Evolutionary conservation across 257 asterid species (phyloP).

Genomic region (Nicotiana paniculata): DNA sequence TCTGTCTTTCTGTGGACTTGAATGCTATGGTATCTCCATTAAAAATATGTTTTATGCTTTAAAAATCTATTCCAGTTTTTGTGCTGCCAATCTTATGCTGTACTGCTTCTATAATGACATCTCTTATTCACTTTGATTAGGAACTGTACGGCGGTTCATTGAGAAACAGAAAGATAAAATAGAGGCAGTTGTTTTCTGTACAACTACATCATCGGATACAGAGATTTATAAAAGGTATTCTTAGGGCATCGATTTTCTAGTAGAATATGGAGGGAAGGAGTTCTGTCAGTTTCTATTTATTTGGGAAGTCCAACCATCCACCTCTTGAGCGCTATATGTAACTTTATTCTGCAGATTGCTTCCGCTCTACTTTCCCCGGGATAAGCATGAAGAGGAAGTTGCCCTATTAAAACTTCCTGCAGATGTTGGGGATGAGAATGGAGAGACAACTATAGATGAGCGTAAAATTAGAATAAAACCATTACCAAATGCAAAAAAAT

Average conservation of each 20-base stretch:
- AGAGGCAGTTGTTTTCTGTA: constrained; percentile 75
- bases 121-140: constrained; percentile 27
- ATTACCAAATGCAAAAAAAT: constrained; percentile 68
- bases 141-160: constrained; percentile 85
- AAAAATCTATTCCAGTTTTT: background rate
- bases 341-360: constrained; percentile 50
- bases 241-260: background rate
- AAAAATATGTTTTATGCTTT: background rate
- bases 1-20: background rate
- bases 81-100: background rate
- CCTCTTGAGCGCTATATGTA: background rate
- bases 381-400: constrained; percentile 76
- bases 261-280: background rate
- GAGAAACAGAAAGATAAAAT: constrained; percentile 92
- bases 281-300: background rate
- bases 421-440: constrained; percentile 99
- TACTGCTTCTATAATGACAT: background rate
- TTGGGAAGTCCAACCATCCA: background rate
- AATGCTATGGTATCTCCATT: background rate
- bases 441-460: constrained; percentile 85
- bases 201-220: constrained; percentile 71
- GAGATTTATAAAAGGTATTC: constrained; percentile 90
- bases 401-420: constrained; percentile 85
- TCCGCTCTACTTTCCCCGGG: constrained; percentile 96
- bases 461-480: constrained; percentile 92